Evolutionary conservation across 2,329 filamentous ascomycete genomes (phyloP), one percentile per base, ranked within the genome.

Genomic region (Microdochium bolleyi): DNA sequence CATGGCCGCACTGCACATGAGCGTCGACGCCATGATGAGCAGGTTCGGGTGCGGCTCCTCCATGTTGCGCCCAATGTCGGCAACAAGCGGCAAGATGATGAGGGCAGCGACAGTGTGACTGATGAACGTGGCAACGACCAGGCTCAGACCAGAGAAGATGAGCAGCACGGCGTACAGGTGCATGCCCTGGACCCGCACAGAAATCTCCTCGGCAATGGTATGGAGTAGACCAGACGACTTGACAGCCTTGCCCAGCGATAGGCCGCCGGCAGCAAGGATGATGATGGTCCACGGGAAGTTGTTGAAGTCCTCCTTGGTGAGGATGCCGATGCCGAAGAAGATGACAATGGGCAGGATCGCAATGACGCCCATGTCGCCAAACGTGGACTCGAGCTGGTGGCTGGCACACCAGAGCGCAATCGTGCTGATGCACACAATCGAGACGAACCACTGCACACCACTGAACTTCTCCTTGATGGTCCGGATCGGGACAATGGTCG

Each of bases 211-310:
- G 2, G 94, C 94, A 50, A 99, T 87, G 0, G 91, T 95, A 66
- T 95, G 88, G 30, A 99, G 76, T 11, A 99, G 78, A 1, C 94
- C 94, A 0, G 92, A 97, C 0, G 89, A 94, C 57, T 91, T 92
- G 54, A 99, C 94, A 0, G 92, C 89, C 68, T 95, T 96, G 53
- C 94, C 94, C 0, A 99, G 83, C 1, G 91, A 91, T 32, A 99
- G 74, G 8, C 94, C 94, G 49, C 94, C 94, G 0, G 94, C 92
- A 0, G 94, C 94, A 21, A 99, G 85, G 63, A 99, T 97, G 70
- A 99, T 96, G 70, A 99, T 99, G 21, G 95, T 99, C 94, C 94
- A 99, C 38, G 96, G 87, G 70, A 99, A 99, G 70, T 99, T 99
- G 76, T 99, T 99, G 68, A 99, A 99, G 72, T 99, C 94, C 71